Conservation (phyloP, 345 rosid genomes). For the Nasturtium officinale region DNA sequence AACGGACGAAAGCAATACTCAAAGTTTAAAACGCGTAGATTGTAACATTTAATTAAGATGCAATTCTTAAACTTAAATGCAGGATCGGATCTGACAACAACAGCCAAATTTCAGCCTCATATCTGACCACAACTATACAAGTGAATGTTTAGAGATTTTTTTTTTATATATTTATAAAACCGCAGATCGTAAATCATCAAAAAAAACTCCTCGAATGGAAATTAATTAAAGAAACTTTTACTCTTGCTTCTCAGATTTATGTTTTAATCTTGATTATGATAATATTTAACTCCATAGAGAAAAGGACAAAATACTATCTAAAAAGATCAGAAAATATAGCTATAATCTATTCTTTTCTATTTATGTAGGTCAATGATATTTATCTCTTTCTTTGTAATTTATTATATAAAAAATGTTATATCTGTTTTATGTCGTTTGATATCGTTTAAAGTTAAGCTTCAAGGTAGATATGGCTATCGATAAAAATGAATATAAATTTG, state of each 20-base stretch:
- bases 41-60: not conserved
- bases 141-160: not conserved
- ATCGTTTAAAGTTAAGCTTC: not conserved
- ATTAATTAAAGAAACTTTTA: not conserved
- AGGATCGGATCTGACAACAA: not conserved
- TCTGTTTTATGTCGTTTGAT: too few relatives aligned
- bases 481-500: too few relatives aligned
- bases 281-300: not conserved
- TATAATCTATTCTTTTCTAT: too few relatives aligned
- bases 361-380: not conserved
- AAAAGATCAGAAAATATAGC: too few relatives aligned
- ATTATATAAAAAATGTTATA: not conserved
- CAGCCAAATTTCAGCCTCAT: not conserved
- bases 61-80: conserved; percentile 6
- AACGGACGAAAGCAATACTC: not conserved
- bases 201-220: not conserved
- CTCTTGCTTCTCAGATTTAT: not conserved
- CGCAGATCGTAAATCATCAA: not conserved
- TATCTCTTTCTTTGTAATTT: not conserved
- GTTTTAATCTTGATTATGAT: not conserved
- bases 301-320: not conserved
- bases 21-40: conserved; percentile 28
- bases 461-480: not conserved
- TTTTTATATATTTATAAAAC: not conserved
- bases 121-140: conserved; percentile 8